Conservation (phyloP, 805 yeast species). For the Cyberlindnera japonica region DNA sequence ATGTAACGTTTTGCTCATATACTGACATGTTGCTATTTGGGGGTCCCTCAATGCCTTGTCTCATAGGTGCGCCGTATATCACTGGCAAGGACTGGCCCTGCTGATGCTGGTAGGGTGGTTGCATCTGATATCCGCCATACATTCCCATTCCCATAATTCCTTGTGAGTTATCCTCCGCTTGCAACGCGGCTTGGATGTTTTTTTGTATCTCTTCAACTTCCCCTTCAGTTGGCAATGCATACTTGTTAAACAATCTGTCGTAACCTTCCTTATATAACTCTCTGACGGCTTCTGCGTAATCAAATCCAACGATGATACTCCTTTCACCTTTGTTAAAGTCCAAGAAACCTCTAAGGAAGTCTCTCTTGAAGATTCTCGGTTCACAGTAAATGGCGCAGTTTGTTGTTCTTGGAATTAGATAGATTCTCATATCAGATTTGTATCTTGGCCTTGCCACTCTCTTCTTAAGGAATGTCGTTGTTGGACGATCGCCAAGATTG, state of each 20-base stretch:
- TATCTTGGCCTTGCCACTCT: slow-evolving; percentile 60
- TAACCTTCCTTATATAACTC: slow-evolving; percentile 19
- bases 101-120: too few species aligned
- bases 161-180: not conserved
- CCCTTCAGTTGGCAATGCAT: slow-evolving; percentile 17
- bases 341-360: slow-evolving; percentile 46
- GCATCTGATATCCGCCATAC: slow-evolving; percentile 1
- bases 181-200: not conserved
- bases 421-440: slow-evolving; percentile 61
- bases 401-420: slow-evolving; percentile 42
- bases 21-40: not conserved
- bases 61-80: slow-evolving; percentile 1
- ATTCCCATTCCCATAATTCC: not conserved
- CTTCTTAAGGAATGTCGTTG: slow-evolving; percentile 50
- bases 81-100: too few species aligned
- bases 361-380: slow-evolving; percentile 48
- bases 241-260: slow-evolving; percentile 12
- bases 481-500: slow-evolving; percentile 39
- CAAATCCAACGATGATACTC: slow-evolving; percentile 31
- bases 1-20: not conserved
- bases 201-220: slow-evolving; percentile 13
- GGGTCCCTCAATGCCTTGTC: not conserved
- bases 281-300: slow-evolving; percentile 21
- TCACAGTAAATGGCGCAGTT: slow-evolving; percentile 45
- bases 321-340: slow-evolving; percentile 31